Evolutionary conservation across 495 filamentous ascomycete genomes (phyloP).

Genomic region (Chlorociboria aeruginascens): DNA sequence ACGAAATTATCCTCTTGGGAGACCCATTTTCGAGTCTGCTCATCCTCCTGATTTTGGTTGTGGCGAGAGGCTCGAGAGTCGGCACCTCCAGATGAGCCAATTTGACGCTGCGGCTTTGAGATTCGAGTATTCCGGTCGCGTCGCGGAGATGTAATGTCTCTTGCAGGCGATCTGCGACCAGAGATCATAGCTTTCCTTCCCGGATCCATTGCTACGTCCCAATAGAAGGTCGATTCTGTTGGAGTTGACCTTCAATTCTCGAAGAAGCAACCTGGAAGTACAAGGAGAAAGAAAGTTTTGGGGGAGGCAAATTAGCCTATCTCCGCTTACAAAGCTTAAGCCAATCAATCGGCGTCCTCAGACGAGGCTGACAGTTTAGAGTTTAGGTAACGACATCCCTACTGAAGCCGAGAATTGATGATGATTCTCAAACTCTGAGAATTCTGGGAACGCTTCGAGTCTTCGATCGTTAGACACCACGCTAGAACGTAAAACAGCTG

Average conservation of each 20-base stretch:
- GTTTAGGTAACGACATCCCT: neutral
- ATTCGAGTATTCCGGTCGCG: slow-evolving; percentile 15
- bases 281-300: neutral
- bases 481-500: neutral
- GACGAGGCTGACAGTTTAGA: neutral
- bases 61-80: slow-evolving; percentile 29
- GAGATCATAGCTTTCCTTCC: slow-evolving; percentile 15
- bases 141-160: slow-evolving; percentile 18
- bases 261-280: no score
- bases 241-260: neutral
- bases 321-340: neutral
- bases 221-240: neutral
- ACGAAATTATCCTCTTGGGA: slow-evolving; percentile 94
- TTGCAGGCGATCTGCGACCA: slow-evolving; percentile 12
- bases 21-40: slow-evolving; percentile 75
- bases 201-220: slow-evolving; percentile 13
- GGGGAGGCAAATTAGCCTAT: neutral
- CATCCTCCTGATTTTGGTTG: slow-evolving; percentile 56
- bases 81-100: slow-evolving; percentile 6
- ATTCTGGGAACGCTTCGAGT: no score
- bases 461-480: no score
- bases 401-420: no score
- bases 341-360: neutral
- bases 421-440: no score
- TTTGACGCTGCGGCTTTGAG: slow-evolving; percentile 14